Evolutionary conservation across 495 filamentous ascomycete species (phyloP).

Genomic region (Neurospora sp.): DNA sequence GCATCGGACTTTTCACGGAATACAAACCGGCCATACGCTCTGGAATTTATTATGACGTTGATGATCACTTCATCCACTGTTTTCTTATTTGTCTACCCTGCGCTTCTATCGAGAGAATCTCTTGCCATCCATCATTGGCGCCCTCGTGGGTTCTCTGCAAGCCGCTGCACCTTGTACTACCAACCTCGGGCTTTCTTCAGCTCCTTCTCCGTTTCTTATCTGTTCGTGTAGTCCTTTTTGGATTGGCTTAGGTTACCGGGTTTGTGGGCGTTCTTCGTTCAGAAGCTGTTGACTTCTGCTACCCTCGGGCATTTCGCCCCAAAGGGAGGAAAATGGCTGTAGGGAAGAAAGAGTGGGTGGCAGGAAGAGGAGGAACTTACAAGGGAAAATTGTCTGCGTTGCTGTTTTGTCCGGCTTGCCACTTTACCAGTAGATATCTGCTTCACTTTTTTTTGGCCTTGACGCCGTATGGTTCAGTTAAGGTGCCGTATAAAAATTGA

Average conservation of each 20-base stretch:
- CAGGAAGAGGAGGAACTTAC: neutral
- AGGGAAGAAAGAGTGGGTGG: neutral
- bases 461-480: neutral
- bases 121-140: neutral
- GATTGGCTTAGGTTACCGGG: neutral
- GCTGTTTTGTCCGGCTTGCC: neutral
- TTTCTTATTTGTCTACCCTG: neutral
- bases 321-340: neutral
- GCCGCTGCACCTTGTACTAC: neutral
- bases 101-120: neutral
- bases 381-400: neutral
- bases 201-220: neutral
- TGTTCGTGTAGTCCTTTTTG: neutral
- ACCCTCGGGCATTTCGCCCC: neutral
- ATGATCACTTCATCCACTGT: conserved; percentile 11
- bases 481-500: neutral
- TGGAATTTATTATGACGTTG: conserved; percentile 22
- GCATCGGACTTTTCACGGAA: conserved; percentile 15
- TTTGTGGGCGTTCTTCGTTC: neutral
- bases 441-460: neutral
- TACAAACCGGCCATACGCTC: conserved; percentile 20
- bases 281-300: neutral
- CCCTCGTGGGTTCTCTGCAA: neutral
- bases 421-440: neutral
- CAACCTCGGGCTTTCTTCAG: neutral